Percentiles rank a stretch among this genome's conserved stretches.
phyloP scores from a whole-genome alignment of 345 rosid genomes.

The Pistacia vera region DNA sequence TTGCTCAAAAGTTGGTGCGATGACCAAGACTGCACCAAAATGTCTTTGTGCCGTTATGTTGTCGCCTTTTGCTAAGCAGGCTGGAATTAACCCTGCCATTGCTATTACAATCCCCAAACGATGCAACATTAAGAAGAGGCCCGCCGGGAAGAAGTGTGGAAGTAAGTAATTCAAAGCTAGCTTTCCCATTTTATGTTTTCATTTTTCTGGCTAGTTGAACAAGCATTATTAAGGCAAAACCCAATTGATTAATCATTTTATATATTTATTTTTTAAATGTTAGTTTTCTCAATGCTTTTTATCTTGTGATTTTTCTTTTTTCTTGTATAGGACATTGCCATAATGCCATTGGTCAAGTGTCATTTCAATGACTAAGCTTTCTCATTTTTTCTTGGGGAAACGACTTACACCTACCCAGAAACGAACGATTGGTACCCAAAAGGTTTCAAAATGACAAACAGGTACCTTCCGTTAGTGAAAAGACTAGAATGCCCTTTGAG shows the following conservation, averaged over 20 bases:
- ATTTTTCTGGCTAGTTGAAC: not conserved
- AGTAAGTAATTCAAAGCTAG: slow-evolving; percentile 38
- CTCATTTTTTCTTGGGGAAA: no score
- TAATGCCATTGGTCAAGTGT: no score
- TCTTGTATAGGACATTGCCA: no score
- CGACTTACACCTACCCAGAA: no score
- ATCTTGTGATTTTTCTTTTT: no score
- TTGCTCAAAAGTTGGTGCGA: slow-evolving; percentile 67
- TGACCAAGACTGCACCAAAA: slow-evolving; percentile 65
- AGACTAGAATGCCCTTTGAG: no score
- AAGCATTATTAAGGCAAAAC: not conserved
- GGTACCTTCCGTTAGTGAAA: no score
- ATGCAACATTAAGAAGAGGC: slow-evolving; percentile 77
- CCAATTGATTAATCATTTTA: not conserved
- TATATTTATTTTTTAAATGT: no score
- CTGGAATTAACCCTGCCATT: slow-evolving; percentile 73
- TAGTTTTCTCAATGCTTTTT: no score
- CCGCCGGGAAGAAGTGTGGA: slow-evolving; percentile 79
- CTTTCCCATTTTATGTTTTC: not conserved
- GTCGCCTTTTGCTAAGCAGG: slow-evolving; percentile 79
- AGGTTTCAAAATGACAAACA: no score
- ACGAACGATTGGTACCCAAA: no score
- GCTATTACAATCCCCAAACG: slow-evolving; percentile 81
- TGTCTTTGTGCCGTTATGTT: slow-evolving; percentile 77
- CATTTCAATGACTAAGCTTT: no score